A percentile compares a stretch with the other conserved stretches of the same genome.
phyloP scores from a whole-genome alignment of 2,329 filamentous ascomycete species.

The Fusarium agapanthi region DNA sequence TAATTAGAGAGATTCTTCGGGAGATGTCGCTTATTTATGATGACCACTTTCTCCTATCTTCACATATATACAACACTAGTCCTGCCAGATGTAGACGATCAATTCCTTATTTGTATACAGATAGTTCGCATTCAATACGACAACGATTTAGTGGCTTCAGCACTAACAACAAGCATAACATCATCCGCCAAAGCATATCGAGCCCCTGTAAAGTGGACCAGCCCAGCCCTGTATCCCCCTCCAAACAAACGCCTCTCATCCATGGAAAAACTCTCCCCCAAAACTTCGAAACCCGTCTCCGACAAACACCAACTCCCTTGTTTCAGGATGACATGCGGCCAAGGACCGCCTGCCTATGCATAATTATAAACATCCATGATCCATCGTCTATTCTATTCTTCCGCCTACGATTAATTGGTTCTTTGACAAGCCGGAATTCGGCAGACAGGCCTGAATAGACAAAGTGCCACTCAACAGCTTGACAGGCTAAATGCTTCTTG shows the following conservation, averaged over 20 bases:
- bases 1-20: not conserved
- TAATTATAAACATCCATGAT: conserved; percentile 3
- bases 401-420: not conserved
- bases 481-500: not conserved
- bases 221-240: not conserved
- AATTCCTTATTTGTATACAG: not conserved
- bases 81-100: not conserved
- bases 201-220: not conserved
- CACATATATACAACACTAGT: rapidly evolving
- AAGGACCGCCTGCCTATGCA: not conserved
- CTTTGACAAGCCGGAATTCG: conserved; percentile 2
- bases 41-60: rapidly evolving
- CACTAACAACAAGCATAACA: conserved; percentile 1
- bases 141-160: not conserved
- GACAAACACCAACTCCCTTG: conserved; percentile 17
- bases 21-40: not conserved
- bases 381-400: not conserved
- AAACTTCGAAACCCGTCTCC: conserved; percentile 27
- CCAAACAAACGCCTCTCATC: conserved; percentile 22
- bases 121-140: not conserved
- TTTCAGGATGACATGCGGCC: conserved; percentile 27
- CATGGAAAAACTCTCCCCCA: conserved; percentile 31
- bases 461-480: not conserved
- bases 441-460: not conserved
- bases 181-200: not conserved